phyloP scores from a whole-genome alignment of 371 early-diverging fungal species.

The Lichtheimia corymbifera region DNA sequence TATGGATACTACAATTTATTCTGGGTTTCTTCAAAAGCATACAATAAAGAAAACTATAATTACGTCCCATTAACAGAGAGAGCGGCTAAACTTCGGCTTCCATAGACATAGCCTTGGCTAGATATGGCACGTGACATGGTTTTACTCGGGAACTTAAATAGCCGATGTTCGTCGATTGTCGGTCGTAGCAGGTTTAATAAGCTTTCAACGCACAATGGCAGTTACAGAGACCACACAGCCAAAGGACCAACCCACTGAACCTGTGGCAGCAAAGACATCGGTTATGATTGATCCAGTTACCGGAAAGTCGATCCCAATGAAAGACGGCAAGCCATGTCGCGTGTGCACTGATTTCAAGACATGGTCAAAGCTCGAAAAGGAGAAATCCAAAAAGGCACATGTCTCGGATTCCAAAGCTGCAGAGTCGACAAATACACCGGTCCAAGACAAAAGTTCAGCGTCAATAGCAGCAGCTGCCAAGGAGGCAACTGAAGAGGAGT shows the following conservation, averaged over 20 bases:
- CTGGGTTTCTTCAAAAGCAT: no score
- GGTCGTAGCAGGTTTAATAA: no score
- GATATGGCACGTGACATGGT: no score
- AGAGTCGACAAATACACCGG: slow-evolving; percentile 3
- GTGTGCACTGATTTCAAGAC: slow-evolving; percentile 76
- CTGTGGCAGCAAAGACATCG: slow-evolving; percentile 4
- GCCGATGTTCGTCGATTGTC: no score
- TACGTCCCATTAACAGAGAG: no score
- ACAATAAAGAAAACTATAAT: no score
- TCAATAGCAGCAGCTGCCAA: slow-evolving; percentile 5
- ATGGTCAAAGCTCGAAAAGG: slow-evolving; percentile 54
- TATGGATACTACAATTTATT: no score
- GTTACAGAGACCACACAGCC: background rate
- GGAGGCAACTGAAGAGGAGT: slow-evolving; percentile 26
- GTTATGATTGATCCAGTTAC: slow-evolving; percentile 42
- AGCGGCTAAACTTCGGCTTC: no score
- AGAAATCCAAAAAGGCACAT: slow-evolving; percentile 25
- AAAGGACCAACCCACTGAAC: background rate
- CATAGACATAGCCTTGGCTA: no score
- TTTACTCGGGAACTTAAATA: no score
- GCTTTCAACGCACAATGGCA: slow-evolving; percentile 1
- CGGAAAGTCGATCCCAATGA: slow-evolving; percentile 47
- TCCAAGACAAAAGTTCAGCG: slow-evolving; percentile 14
- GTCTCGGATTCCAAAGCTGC: slow-evolving; percentile 17
- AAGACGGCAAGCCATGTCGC: slow-evolving; percentile 71